These are phyloP conservation scores for Yamadazyma sp. DNA, from an alignment of 805 yeast species.

Conservation along the genomic window DNA sequence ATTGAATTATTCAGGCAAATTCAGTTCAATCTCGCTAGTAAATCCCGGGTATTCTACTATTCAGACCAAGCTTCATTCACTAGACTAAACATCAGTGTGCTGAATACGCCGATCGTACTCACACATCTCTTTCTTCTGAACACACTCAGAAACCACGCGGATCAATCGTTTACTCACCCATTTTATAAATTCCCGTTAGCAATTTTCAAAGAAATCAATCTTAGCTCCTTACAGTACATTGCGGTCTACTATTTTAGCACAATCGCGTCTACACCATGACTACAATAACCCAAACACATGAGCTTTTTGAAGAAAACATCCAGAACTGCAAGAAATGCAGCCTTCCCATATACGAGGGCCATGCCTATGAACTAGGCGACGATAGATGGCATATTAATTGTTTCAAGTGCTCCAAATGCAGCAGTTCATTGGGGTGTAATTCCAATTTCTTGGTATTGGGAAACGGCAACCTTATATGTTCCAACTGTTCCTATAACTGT, in stretches of 20 bases:
- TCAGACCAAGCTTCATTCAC: too few species aligned
- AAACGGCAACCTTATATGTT: slow-evolving; percentile 87
- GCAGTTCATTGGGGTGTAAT: slow-evolving; percentile 74
- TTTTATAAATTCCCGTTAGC: too few species aligned
- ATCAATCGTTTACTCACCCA: too few species aligned
- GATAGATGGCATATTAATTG: slow-evolving; percentile 96
- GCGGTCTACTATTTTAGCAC: not conserved
- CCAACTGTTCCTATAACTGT: slow-evolving; percentile 90
- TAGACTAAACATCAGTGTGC: too few species aligned
- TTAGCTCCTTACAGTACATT: too few species aligned
- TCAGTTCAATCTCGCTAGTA: not conserved
- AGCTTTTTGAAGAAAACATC: slow-evolving; percentile 11
- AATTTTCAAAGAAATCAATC: too few species aligned
- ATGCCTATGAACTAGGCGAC: slow-evolving; percentile 92
- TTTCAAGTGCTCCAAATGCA: slow-evolving; percentile 86
- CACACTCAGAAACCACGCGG: too few species aligned
- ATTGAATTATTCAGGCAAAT: slow-evolving; percentile 3
- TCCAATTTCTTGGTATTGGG: slow-evolving; percentile 90
- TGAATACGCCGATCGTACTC: too few species aligned
- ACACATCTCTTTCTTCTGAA: too few species aligned
- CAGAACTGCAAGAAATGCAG: slow-evolving; percentile 43
- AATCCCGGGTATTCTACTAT: too few species aligned
- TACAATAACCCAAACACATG: slow-evolving; percentile 8
- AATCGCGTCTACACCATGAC: slow-evolving; percentile 9
- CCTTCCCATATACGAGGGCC: slow-evolving; percentile 73